Evolutionary conservation across 768 basidiomycete species (phyloP), one percentile per base, ranked within the genome.

Genomic region (Hygrocybe punicea): DNA sequence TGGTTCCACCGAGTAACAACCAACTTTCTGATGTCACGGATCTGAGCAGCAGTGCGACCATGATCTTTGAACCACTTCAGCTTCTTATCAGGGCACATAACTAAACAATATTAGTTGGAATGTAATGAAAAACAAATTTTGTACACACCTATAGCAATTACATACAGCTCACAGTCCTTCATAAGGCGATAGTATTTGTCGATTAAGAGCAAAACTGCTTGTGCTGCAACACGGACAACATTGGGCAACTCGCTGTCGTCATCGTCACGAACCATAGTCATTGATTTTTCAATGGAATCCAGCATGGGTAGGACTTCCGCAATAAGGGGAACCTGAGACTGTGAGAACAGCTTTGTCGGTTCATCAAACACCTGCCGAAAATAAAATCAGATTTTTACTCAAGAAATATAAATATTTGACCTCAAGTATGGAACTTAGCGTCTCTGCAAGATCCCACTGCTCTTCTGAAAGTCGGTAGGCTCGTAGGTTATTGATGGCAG

Each of bases 391-490:
- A 16, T 14, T 40, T 14, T 13, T 40, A 13, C 39, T 40, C 19
- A 19, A 48, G 23, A 48, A 24, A 48, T 48, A 17, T 23, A 24
- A 23, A 14, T 29, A 29, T 29, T 13, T 48, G 16, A 48, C 25
- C 23, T 48, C 25, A 48, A 48, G 25, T 24, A 48, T 24, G 14
- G 16, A 13, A 24, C 13, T 24, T 16, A 48, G 46, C 23, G 16
- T 24, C 25, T 48, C 23, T 16, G 46, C 46, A n/a, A 48, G 46
- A 14, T n/a, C 25, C 46, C 46, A 48, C 25, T 48, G 46, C 4
- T 24, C 19, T 21, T 48, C 40, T 9, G 64, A 61, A 14, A 73
- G 58, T 0, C 34, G 33, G 53, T 67, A 73, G 25, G 57, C 57
- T 9, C 35, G 17, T 1, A 73, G 59, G 4, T 60, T 57, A 37